Evolutionary conservation across 1,284 basidiomycete species (phyloP).

Genomic region (Ganoderma leucocontextum): DNA sequence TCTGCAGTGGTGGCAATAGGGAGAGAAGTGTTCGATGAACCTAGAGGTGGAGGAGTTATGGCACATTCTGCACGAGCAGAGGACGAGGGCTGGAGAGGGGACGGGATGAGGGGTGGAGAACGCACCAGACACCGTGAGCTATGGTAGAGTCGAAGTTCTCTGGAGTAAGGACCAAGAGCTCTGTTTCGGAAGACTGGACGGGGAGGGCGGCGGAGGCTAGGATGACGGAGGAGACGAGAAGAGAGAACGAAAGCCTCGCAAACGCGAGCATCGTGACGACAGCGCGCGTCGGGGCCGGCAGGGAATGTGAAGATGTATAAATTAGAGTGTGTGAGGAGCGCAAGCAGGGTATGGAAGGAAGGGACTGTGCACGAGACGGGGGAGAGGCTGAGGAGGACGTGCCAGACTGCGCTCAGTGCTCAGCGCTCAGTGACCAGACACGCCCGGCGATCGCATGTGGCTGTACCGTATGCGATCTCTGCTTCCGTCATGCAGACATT

Average conservation of each 20-base stretch:
- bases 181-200: conserved; percentile 44
- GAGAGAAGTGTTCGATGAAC: conserved; percentile 82
- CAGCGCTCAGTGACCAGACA: background rate
- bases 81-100: background rate
- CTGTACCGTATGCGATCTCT: background rate
- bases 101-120: background rate
- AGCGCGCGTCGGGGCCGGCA: conserved; percentile 8
- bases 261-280: conserved; percentile 39
- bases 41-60: conserved; percentile 37
- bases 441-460: background rate
- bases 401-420: too few relatives aligned
- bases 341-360: background rate
- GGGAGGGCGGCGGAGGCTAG: conserved; percentile 49
- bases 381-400: background rate
- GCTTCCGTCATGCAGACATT: conserved; percentile 58
- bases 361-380: background rate
- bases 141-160: conserved; percentile 70
- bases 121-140: conserved; percentile 73
- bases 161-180: conserved; percentile 57
- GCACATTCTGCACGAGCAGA: background rate
- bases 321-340: conserved; percentile 6
- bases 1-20: conserved; percentile 83
- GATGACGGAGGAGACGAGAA: conserved; percentile 47
- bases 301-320: background rate
- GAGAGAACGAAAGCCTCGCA: conserved; percentile 40